Evolutionary conservation across 768 basidiomycete species (phyloP).

Genomic region (Psilocybe azurescens): DNA sequence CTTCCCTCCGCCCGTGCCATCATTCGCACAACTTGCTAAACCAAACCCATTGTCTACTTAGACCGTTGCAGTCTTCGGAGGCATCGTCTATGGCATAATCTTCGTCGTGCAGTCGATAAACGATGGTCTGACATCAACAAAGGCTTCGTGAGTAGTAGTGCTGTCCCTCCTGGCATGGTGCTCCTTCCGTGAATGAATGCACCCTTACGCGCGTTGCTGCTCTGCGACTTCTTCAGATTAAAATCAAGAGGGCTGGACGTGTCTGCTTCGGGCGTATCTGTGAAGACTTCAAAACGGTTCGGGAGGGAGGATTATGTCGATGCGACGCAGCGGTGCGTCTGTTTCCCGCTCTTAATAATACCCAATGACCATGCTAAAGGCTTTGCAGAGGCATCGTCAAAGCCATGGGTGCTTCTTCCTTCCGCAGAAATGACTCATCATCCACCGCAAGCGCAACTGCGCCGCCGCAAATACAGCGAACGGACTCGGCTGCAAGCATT

Average conservation of each 20-base stretch:
- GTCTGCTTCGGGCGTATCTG: slow-evolving; percentile 62
- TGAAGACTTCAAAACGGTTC: slow-evolving; percentile 66
- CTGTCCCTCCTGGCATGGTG: background rate
- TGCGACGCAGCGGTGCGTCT: slow-evolving; percentile 69
- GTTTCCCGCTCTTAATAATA: background rate
- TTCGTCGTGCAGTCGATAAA: slow-evolving; percentile 43
- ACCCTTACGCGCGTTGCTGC: background rate
- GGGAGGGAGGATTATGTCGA: slow-evolving; percentile 72
- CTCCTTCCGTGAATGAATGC: background rate
- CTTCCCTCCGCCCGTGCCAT: background rate
- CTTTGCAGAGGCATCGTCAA: slow-evolving; percentile 55
- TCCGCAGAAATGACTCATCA: slow-evolving; percentile 34
- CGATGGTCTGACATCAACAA: slow-evolving; percentile 50
- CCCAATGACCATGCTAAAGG: background rate
- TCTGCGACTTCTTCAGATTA: slow-evolving; percentile 40
- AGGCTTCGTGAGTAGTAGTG: slow-evolving; percentile 52
- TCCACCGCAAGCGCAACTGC: slow-evolving; percentile 8
- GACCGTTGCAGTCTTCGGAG: slow-evolving; percentile 55
- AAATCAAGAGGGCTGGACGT: slow-evolving; percentile 62
- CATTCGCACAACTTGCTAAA: background rate
- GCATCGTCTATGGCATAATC: slow-evolving; percentile 47
- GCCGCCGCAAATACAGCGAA: slow-evolving; percentile 24
- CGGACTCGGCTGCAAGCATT: slow-evolving; percentile 28
- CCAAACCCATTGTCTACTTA: slow-evolving; percentile 22
- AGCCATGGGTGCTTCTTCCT: slow-evolving; percentile 51